phyloP scores from a whole-genome alignment of 345 rosid genomes.

The Hibiscus mutabilis region DNA sequence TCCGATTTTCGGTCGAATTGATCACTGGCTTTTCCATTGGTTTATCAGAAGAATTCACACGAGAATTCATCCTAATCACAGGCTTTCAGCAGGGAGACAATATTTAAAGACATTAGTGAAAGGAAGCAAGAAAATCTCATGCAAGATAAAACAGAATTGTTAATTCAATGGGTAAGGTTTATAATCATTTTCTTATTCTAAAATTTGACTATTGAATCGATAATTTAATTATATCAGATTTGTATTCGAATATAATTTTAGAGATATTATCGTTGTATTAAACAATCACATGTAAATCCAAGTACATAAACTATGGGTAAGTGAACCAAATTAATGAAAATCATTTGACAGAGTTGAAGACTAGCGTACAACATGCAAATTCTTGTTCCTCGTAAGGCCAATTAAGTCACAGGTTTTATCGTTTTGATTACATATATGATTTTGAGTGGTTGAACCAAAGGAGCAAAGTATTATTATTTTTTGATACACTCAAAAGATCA shows the following conservation, averaged over 20 bases:
- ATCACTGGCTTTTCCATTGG: background rate
- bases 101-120: background rate
- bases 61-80: background rate
- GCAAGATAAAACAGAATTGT: too few species aligned
- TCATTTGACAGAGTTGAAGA: background rate
- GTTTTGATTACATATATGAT: background rate
- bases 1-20: background rate
- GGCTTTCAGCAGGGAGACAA: background rate
- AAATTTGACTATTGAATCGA: too few species aligned
- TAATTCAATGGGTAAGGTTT: too few species aligned
- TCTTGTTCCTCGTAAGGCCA: background rate
- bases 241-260: too few species aligned
- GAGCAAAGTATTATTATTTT: background rate
- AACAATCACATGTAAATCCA: too few species aligned
- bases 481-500: background rate
- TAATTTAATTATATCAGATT: too few species aligned
- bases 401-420: background rate
- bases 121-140: background rate
- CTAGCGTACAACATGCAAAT: slow-evolving; percentile 1
- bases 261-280: too few species aligned
- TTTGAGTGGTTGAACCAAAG: slow-evolving; percentile 2
- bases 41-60: background rate
- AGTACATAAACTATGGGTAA: too few species aligned
- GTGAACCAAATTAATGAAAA: background rate
- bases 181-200: too few species aligned